Conservation (phyloP, 257 asterid species). For the Cinchona pubescens region DNA sequence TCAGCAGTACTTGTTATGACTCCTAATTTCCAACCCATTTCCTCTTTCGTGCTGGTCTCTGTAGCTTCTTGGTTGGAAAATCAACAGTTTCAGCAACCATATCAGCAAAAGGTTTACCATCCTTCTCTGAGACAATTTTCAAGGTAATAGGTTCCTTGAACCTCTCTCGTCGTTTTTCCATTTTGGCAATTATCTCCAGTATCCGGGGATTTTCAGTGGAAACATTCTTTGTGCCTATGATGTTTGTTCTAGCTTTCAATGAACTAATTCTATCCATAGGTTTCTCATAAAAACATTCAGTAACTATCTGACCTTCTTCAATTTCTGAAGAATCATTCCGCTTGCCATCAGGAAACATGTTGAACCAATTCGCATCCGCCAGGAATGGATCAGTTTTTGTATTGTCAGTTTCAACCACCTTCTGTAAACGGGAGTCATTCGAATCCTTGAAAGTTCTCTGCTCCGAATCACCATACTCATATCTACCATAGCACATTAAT, state of each 20-base stretch:
- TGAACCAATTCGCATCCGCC: slow-evolving; percentile 22
- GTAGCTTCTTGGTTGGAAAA: slow-evolving; percentile 26
- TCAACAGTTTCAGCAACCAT: slow-evolving; percentile 21
- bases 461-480: slow-evolving; percentile 23
- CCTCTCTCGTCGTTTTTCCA: slow-evolving; percentile 62
- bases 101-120: slow-evolving; percentile 21
- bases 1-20: background rate
- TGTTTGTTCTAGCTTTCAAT: slow-evolving; percentile 13
- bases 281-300: slow-evolving; percentile 31
- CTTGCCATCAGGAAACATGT: slow-evolving; percentile 21
- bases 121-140: slow-evolving; percentile 31
- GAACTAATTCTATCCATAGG: slow-evolving; percentile 13
- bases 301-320: slow-evolving; percentile 63
- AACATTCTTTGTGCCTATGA: slow-evolving; percentile 11
- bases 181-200: slow-evolving; percentile 52
- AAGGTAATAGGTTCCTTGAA: slow-evolving; percentile 43
- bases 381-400: slow-evolving; percentile 9
- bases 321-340: slow-evolving; percentile 36
- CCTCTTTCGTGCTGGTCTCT: slow-evolving; percentile 61
- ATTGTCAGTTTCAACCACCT: slow-evolving; percentile 17
- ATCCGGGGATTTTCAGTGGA: slow-evolving; percentile 33
- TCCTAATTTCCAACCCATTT: slow-evolving; percentile 49
- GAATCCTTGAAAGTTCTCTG: slow-evolving; percentile 20
- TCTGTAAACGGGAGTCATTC: slow-evolving; percentile 12
- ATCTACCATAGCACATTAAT: slow-evolving; percentile 23